Percentiles rank a stretch among this genome's conserved stretches.
These are phyloP conservation scores for Diaporthe sp. DNA, from an alignment of 2,329 filamentous ascomycete species.

Conservation along the genomic window DNA sequence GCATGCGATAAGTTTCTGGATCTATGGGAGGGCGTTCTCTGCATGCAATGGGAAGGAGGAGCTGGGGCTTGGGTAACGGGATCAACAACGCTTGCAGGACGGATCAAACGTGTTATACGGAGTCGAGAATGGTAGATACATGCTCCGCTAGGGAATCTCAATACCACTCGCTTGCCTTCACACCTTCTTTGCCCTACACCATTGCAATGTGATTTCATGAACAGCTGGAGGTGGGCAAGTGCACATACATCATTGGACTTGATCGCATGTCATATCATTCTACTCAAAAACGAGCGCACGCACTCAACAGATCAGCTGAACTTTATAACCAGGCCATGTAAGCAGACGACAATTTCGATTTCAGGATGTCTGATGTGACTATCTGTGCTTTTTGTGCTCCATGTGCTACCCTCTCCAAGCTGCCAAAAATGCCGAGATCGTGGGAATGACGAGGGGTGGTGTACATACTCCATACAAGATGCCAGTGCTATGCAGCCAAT, in stretches of 20 bases:
- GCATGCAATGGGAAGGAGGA: not conserved
- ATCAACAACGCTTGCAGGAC: not conserved
- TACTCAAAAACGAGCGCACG: not conserved
- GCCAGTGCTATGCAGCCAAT: conserved; percentile 40
- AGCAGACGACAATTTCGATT: conserved; percentile 23
- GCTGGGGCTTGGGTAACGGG: not conserved
- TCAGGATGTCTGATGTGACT: not conserved
- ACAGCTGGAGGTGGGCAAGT: not conserved
- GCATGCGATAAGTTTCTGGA: not conserved
- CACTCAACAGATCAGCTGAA: not conserved
- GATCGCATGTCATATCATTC: not conserved
- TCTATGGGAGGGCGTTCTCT: no score
- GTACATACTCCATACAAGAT: conserved; percentile 37
- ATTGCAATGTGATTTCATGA: not conserved
- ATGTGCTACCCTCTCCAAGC: not conserved
- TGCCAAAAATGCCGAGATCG: conserved; percentile 24
- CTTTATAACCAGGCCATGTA: not conserved
- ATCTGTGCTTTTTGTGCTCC: conserved; percentile 30
- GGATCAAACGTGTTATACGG: not conserved
- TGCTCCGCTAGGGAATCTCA: not conserved
- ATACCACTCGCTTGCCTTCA: not conserved
- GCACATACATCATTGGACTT: not conserved
- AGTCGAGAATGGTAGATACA: conserved; percentile 16
- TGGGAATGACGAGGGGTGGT: conserved; percentile 5
- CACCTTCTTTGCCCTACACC: not conserved